Conservation (phyloP, 2,329 filamentous ascomycete genomes). For the Blumeriella jaapii region DNA sequence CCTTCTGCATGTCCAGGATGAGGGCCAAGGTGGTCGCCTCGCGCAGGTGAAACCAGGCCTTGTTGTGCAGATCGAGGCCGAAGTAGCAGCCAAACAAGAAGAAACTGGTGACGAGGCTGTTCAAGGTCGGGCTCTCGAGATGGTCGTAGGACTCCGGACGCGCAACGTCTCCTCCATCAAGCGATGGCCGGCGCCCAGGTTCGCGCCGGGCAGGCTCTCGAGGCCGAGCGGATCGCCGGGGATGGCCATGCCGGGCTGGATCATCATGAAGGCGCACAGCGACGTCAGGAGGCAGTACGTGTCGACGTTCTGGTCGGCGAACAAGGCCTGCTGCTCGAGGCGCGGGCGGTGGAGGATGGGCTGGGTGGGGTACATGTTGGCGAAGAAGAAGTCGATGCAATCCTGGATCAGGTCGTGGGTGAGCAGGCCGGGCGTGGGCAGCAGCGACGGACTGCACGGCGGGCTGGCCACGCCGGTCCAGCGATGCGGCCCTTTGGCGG, state of each 20-base stretch:
- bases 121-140: slow-evolving; percentile 42
- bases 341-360: slow-evolving; percentile 49
- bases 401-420: slow-evolving; percentile 52
- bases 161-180: slow-evolving; percentile 56
- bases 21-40: slow-evolving; percentile 63
- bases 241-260: slow-evolving; percentile 56
- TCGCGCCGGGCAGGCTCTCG: slow-evolving; percentile 42
- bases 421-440: slow-evolving; percentile 48
- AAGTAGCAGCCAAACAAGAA: slow-evolving; percentile 67
- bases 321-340: slow-evolving; percentile 46
- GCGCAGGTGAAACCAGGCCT: slow-evolving; percentile 69
- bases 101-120: slow-evolving; percentile 60
- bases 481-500: slow-evolving; percentile 48
- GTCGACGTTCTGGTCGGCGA: slow-evolving; percentile 51
- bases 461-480: slow-evolving; percentile 43
- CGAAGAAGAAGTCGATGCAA: slow-evolving; percentile 57
- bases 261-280: slow-evolving; percentile 56
- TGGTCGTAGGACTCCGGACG: slow-evolving; percentile 52
- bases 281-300: slow-evolving; percentile 53
- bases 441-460: slow-evolving; percentile 35
- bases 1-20: slow-evolving; percentile 48
- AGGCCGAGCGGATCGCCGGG: slow-evolving; percentile 45
- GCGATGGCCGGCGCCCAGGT: slow-evolving; percentile 51
- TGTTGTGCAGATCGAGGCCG: slow-evolving; percentile 59
- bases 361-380: slow-evolving; percentile 51